phyloP scores from a whole-genome alignment of 1,139 yeast species.

The Starmera stellimalicola region DNA sequence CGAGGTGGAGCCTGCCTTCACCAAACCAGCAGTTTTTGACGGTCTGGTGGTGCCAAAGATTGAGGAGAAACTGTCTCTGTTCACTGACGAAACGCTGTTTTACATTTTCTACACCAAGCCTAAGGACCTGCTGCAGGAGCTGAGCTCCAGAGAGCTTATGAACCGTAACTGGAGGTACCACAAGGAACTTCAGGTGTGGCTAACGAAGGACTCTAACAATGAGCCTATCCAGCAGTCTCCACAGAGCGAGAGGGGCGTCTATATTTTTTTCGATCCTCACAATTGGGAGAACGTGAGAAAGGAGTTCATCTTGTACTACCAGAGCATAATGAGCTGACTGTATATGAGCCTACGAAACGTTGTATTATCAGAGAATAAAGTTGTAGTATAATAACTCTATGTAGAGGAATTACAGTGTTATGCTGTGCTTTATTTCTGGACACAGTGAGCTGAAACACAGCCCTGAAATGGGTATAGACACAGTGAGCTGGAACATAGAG shows the following conservation, averaged over 20 bases:
- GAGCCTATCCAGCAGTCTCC: conserved; percentile 84
- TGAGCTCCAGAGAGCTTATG: conserved; percentile 83
- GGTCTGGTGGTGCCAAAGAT: conserved; percentile 7
- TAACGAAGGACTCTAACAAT: conserved; percentile 84
- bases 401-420: too few relatives aligned
- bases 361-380: too few relatives aligned
- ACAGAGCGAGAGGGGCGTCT: conserved; percentile 90
- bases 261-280: conserved; percentile 91
- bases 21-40: conserved; percentile 33
- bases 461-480: too few relatives aligned
- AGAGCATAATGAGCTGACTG: conserved; percentile 29
- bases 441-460: too few relatives aligned
- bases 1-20: conserved; percentile 80
- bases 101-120: conserved; percentile 93
- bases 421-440: too few relatives aligned
- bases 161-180: conserved; percentile 96
- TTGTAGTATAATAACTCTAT: too few relatives aligned
- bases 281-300: conserved; percentile 93
- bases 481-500: too few relatives aligned
- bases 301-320: conserved; percentile 65
- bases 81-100: conserved; percentile 88
- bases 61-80: conserved; percentile 54
- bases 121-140: conserved; percentile 85
- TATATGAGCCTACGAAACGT: too few relatives aligned
- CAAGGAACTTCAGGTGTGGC: conserved; percentile 91